These are phyloP conservation scores for Lentinula detonsa DNA, from an alignment of 768 basidiomycete genomes.

Conservation along the genomic window DNA sequence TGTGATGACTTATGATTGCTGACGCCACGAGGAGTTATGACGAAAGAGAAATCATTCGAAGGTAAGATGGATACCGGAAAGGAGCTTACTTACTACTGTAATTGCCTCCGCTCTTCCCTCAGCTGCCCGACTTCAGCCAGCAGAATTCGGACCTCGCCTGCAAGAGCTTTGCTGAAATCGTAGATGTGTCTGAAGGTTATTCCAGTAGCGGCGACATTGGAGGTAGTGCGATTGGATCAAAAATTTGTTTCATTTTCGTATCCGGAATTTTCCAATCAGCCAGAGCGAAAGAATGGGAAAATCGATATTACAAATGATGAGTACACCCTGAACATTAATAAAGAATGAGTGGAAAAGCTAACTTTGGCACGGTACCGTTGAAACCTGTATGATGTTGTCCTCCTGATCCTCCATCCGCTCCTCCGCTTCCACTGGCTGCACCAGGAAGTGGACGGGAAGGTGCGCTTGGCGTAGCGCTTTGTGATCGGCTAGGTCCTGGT, in stretches of 20 bases:
- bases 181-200: slow-evolving; percentile 34
- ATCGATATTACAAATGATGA: neutral
- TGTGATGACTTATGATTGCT: too few relatives aligned
- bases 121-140: slow-evolving; percentile 57
- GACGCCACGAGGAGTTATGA: too few relatives aligned
- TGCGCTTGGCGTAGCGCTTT: neutral
- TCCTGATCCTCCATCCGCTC: neutral
- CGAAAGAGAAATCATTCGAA: too few relatives aligned
- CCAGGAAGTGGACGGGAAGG: neutral
- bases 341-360: neutral
- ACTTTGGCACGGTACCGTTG: neutral
- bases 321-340: neutral
- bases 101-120: slow-evolving; percentile 48
- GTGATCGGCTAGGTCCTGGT: neutral
- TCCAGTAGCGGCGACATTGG: neutral
- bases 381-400: neutral
- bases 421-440: neutral
- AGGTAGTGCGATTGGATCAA: too few relatives aligned
- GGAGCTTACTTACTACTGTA: slow-evolving; percentile 42
- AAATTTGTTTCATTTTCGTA: too few relatives aligned
- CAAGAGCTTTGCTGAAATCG: slow-evolving; percentile 59
- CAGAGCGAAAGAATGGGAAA: neutral
- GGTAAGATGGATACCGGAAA: neutral
- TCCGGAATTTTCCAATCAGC: too few relatives aligned
- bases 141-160: slow-evolving; percentile 55